These are phyloP conservation scores for Cyclotella atomus DNA, from an alignment of 108 stramenopile genomes.

Conservation along the genomic window DNA sequence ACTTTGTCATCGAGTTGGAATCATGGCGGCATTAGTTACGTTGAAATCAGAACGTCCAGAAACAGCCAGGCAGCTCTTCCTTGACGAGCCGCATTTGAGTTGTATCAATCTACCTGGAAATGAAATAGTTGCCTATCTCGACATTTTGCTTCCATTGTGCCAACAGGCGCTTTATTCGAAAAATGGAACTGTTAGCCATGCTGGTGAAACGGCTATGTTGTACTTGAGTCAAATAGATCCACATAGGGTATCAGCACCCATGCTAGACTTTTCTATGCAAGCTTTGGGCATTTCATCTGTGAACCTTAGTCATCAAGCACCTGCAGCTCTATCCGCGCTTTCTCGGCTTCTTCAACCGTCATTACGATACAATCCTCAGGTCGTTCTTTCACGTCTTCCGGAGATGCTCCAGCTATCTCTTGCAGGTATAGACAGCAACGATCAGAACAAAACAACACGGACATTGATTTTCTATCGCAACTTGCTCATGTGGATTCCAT, in stretches of 20 bases:
- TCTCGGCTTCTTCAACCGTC: slow-evolving; percentile 73
- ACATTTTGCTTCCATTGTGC: slow-evolving; percentile 80
- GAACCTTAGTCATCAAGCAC: slow-evolving; percentile 88
- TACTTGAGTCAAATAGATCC: slow-evolving; percentile 86
- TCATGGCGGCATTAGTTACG: slow-evolving; percentile 64
- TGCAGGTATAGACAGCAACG: slow-evolving; percentile 91
- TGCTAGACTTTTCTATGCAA: slow-evolving; percentile 84
- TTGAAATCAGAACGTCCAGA: slow-evolving; percentile 51
- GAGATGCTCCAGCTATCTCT: slow-evolving; percentile 74
- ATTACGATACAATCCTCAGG: slow-evolving; percentile 57
- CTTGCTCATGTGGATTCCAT: slow-evolving; percentile 84
- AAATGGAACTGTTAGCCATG: slow-evolving; percentile 81
- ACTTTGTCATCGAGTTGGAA: slow-evolving; percentile 72
- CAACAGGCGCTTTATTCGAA: slow-evolving; percentile 88
- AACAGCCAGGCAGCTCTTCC: slow-evolving; percentile 43
- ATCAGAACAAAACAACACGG: slow-evolving; percentile 87
- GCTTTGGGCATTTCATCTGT: slow-evolving; percentile 85
- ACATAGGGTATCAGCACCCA: slow-evolving; percentile 63
- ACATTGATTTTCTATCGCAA: slow-evolving; percentile 86
- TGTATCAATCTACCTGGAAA: slow-evolving; percentile 53
- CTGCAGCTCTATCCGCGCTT: slow-evolving; percentile 80
- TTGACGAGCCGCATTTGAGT: slow-evolving; percentile 63
- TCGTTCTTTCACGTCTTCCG: slow-evolving; percentile 75
- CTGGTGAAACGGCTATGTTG: slow-evolving; percentile 84
- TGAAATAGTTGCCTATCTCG: slow-evolving; percentile 79